phyloP scores from a whole-genome alignment of 2,329 filamentous ascomycete species.

The Cladosporium colombiae region DNA sequence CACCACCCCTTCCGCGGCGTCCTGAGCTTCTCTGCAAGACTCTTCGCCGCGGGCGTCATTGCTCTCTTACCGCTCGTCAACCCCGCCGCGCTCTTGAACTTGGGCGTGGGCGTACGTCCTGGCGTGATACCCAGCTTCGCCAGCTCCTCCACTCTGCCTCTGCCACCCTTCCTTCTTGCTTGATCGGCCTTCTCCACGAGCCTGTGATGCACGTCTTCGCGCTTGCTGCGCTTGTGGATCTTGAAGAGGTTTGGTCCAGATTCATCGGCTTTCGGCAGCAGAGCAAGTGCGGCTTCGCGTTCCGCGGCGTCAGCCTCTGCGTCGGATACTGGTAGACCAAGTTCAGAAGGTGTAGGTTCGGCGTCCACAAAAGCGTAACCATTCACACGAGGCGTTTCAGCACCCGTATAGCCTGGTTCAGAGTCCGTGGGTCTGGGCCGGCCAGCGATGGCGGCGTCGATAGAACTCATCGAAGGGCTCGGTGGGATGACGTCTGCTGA shows the following conservation, averaged over 20 bases:
- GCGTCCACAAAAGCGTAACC: slow-evolving; percentile 95
- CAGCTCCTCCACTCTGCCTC: slow-evolving; percentile 44
- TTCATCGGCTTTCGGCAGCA: slow-evolving; percentile 51
- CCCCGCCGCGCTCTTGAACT: slow-evolving; percentile 59
- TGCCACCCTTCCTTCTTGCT: slow-evolving; percentile 66
- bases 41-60: slow-evolving; percentile 73
- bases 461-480: slow-evolving; percentile 80
- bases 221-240: slow-evolving; percentile 69
- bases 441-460: slow-evolving; percentile 81
- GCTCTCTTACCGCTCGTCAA: slow-evolving; percentile 39
- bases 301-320: slow-evolving; percentile 38
- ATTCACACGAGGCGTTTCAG: slow-evolving; percentile 85
- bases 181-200: slow-evolving; percentile 82
- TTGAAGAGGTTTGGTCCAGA: slow-evolving; percentile 74
- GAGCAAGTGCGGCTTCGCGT: slow-evolving; percentile 40
- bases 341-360: slow-evolving; percentile 59
- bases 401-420: slow-evolving; percentile 61
- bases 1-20: slow-evolving; percentile 35
- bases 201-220: slow-evolving; percentile 79
- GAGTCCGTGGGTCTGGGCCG: slow-evolving; percentile 63
- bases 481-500: slow-evolving; percentile 54
- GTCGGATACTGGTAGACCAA: slow-evolving; percentile 50
- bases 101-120: slow-evolving; percentile 64
- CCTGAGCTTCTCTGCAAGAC: slow-evolving; percentile 65
- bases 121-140: slow-evolving; percentile 40